These are phyloP conservation scores for Begonia masoniana DNA, from an alignment of 306 rosid genomes.

Conservation along the genomic window DNA sequence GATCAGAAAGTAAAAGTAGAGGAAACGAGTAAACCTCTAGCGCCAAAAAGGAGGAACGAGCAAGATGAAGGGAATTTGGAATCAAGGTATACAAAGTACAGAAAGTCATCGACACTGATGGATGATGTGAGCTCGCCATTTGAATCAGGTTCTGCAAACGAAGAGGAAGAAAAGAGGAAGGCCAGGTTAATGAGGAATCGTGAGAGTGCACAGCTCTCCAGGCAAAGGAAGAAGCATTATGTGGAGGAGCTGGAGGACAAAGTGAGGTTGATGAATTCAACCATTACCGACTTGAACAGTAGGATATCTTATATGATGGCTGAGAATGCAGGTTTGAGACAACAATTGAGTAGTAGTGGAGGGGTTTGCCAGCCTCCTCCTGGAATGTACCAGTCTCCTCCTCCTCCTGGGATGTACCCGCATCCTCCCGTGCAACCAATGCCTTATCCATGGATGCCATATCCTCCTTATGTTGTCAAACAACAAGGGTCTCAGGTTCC, in stretches of 20 bases:
- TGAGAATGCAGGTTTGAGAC: conserved; percentile 77
- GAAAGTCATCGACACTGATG: conserved; percentile 24
- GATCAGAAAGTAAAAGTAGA: conserved; percentile 47
- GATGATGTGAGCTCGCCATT: conserved; percentile 13
- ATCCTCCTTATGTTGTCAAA: conserved; percentile 59
- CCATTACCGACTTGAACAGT: conserved; percentile 63
- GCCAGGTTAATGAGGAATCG: conserved; percentile 85
- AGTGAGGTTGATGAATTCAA: conserved; percentile 71
- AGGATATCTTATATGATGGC: conserved; percentile 61
- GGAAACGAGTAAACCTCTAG: conserved; percentile 25
- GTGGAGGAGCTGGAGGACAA: conserved; percentile 96
- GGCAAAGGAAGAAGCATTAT: conserved; percentile 96
- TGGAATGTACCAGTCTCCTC: too few relatives aligned
- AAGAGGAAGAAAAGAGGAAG: conserved; percentile 54
- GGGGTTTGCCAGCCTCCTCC: conserved; percentile 41
- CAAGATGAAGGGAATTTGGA: conserved; percentile 32
- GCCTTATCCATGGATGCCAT: conserved; percentile 78
- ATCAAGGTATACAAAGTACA: conserved; percentile 37
- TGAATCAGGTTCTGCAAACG: conserved; percentile 10
- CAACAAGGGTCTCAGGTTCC: conserved; percentile 84
- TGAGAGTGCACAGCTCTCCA: conserved; percentile 95
- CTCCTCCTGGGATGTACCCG: conserved; percentile 48
- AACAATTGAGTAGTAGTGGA: conserved; percentile 47
- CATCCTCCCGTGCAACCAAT: conserved; percentile 62
- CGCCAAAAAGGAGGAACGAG: conserved; percentile 71